Conservation (phyloP, 805 yeast species). For the Wickerhamiella australiensis region DNA sequence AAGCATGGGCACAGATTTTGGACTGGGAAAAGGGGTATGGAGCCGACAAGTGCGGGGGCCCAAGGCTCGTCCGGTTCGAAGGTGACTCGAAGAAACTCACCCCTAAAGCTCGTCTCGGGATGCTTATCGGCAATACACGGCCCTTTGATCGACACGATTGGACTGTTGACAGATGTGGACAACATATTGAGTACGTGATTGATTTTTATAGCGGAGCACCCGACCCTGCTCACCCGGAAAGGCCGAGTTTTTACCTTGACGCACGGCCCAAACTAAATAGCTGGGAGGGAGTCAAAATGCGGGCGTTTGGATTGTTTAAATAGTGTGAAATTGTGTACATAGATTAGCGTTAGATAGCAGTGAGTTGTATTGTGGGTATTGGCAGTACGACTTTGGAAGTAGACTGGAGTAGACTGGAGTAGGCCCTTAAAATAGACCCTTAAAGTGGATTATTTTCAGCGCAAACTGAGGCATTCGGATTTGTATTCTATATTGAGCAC, state of each 20-base stretch:
- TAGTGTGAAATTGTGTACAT: neutral
- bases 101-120: conserved; percentile 70
- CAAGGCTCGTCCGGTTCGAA: conserved; percentile 70
- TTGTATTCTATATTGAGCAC: no score
- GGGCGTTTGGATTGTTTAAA: conserved; percentile 47
- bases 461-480: no score
- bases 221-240: conserved; percentile 34
- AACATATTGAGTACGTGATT: conserved; percentile 73
- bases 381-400: no score
- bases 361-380: no score
- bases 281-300: conserved; percentile 64
- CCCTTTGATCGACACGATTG: conserved; percentile 98
- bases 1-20: conserved; percentile 77
- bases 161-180: conserved; percentile 78
- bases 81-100: conserved; percentile 80
- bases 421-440: no score
- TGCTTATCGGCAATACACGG: conserved; percentile 51
- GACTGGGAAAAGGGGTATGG: conserved; percentile 54
- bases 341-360: neutral
- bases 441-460: no score
- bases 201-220: conserved; percentile 69
- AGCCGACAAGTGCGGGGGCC: conserved; percentile 56
- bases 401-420: no score
- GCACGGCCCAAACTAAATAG: conserved; percentile 84
- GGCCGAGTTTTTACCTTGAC: conserved; percentile 62